These are phyloP conservation scores for Mytilinidion resinicola DNA, from an alignment of 495 filamentous ascomycete species.

Conservation along the genomic window DNA sequence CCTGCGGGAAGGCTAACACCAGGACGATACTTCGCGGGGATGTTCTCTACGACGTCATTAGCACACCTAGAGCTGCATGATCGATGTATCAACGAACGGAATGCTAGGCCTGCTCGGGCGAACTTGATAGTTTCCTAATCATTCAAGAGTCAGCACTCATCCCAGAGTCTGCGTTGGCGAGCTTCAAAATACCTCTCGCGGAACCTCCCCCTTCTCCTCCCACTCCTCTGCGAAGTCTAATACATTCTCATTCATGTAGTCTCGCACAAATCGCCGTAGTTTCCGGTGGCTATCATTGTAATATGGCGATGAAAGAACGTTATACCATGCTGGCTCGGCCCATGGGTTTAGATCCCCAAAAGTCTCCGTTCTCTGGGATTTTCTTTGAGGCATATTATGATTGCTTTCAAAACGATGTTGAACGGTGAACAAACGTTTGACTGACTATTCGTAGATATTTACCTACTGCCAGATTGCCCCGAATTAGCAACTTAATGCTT, in stretches of 20 bases:
- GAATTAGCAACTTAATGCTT: no score
- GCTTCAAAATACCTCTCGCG: constrained; percentile 4
- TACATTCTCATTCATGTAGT: constrained; percentile 27
- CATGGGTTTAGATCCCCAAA: constrained; percentile 26
- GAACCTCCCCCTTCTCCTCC: constrained; percentile 28
- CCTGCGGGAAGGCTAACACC: neutral
- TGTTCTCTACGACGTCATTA: constrained; percentile 5
- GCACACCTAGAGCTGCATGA: no score
- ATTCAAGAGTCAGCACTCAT: neutral
- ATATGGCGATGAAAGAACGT: constrained; percentile 29
- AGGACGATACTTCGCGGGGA: constrained; percentile 25
- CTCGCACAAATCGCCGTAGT: constrained; percentile 19
- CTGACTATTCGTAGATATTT: no score
- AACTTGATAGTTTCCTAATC: neutral
- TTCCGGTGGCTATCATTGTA: constrained; percentile 27
- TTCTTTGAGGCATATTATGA: no score
- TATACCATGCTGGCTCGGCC: constrained; percentile 30
- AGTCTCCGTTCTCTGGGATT: neutral
- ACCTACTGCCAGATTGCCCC: no score
- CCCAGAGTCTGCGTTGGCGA: neutral
- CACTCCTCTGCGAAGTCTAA: constrained; percentile 27
- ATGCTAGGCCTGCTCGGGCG: constrained; percentile 25
- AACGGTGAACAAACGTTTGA: no score
- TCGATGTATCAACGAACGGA: neutral
- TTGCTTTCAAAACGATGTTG: no score